A percentile compares a stretch with the other conserved stretches of the same genome.
Evolutionary conservation across 2,329 filamentous ascomycete genomes (phyloP).

Genomic region (Beauveria australis): DNA sequence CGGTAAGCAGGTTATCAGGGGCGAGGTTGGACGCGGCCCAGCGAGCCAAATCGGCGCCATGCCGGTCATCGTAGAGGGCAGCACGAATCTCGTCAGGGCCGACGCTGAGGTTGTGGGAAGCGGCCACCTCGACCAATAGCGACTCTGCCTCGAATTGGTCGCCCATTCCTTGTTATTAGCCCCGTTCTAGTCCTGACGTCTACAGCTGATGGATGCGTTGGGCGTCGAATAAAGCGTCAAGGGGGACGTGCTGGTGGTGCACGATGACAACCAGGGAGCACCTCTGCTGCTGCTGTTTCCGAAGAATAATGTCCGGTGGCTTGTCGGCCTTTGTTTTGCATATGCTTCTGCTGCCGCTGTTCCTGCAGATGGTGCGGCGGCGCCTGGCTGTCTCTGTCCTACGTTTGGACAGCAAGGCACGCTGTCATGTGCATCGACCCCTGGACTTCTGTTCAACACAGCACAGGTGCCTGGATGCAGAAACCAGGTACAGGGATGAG

Average conservation of each 20-base stretch:
- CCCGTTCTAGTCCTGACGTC: slow-evolving; percentile 10
- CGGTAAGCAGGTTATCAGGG: slow-evolving; percentile 43
- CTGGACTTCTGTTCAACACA: too few relatives aligned
- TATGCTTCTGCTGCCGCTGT: too few relatives aligned
- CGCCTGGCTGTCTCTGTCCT: neutral
- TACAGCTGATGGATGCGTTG: neutral
- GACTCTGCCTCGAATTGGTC: slow-evolving; percentile 21
- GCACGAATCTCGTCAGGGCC: slow-evolving; percentile 29
- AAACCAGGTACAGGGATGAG: neutral
- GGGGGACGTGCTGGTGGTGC: too few relatives aligned
- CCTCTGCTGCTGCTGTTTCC: neutral
- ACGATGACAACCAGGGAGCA: too few relatives aligned
- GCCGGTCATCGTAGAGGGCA: slow-evolving; percentile 27
- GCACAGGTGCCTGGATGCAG: neutral
- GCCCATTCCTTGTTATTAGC: slow-evolving; percentile 19
- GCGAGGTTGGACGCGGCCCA: slow-evolving; percentile 44
- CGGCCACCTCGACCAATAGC: slow-evolving; percentile 25
- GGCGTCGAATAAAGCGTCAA: neutral
- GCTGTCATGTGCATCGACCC: too few relatives aligned
- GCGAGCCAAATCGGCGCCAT: slow-evolving; percentile 29
- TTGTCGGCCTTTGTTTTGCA: too few relatives aligned
- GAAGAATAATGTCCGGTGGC: too few relatives aligned
- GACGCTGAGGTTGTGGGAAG: slow-evolving; percentile 23
- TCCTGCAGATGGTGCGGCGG: neutral
- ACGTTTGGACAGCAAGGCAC: neutral